These are phyloP conservation scores for Aspergillus persii DNA, from an alignment of 2,329 filamentous ascomycete genomes.

Conservation along the genomic window DNA sequence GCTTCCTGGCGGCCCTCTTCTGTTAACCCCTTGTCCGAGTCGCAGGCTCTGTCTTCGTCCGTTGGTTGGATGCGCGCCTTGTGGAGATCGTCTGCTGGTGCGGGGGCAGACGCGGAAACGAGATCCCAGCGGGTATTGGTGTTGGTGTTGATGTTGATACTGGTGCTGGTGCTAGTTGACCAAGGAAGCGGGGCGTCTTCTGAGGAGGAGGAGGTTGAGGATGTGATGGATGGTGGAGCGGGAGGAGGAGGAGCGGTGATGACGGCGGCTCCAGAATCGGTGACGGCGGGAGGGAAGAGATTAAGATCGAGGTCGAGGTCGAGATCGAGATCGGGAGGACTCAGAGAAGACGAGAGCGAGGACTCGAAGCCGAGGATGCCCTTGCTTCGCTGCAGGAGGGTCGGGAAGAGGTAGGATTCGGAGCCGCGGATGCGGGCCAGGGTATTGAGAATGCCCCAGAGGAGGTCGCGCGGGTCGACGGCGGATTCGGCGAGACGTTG, in stretches of 20 bases:
- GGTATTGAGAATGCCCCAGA: slow-evolving; percentile 40
- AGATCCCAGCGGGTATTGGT: neutral
- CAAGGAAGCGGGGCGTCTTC: neutral
- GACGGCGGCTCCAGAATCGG: slow-evolving; percentile 18
- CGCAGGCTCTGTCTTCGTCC: neutral
- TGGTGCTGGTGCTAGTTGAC: neutral
- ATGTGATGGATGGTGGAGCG: neutral
- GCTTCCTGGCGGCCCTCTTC: neutral
- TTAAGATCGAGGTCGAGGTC: neutral
- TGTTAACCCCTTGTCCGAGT: no score
- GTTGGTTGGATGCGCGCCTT: neutral
- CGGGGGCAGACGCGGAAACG: no score
- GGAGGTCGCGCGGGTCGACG: slow-evolving; percentile 34
- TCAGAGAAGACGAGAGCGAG: slow-evolving; percentile 17
- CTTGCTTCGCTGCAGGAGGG: slow-evolving; percentile 32
- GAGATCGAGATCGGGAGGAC: neutral
- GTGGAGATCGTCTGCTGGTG: neutral
- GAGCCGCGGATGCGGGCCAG: slow-evolving; percentile 40
- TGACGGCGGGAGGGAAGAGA: slow-evolving; percentile 8
- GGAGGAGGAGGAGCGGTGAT: neutral
- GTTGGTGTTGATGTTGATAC: neutral
- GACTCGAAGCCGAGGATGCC: slow-evolving; percentile 31
- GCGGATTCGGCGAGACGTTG: slow-evolving; percentile 30
- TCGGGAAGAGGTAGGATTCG: slow-evolving; percentile 36
- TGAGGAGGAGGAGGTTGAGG: neutral